Evolutionary conservation across 257 asterid genomes (phyloP), one percentile per base, ranked within the genome.

Genomic region (Nemophila menziesii): DNA sequence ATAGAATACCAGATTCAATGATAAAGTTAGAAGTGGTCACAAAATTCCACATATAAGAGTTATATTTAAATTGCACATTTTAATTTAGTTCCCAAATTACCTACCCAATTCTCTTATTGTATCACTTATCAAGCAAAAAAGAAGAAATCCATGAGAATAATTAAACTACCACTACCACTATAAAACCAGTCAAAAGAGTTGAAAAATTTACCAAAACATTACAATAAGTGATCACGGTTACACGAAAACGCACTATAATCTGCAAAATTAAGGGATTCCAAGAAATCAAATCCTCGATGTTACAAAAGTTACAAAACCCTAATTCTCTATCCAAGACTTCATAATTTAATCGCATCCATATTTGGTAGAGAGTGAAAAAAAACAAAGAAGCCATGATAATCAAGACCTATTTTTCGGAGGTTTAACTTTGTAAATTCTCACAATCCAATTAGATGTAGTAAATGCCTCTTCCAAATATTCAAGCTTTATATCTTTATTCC

Each of bases 381-480:
- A 38, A 27, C 4, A 33, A 3, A 51, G 13, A 43, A 0, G 46
- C 22, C 18, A 15, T 33, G 20, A 11, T 22, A 20, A 54, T 74
- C 81, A 77, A 93, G 92, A 80, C 62, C 98, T 70, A 65, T 90
- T 90, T 33, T 81, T 81, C 27, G 94, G 98, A 26, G 93, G 93
- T 48, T 84, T 90, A 10, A 90, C 94, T 75, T 78, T 90, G 80
- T 84, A 85, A 60, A 90, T 90, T 50, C 98, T 77, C 33, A 90
- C 83, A 43, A 90, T 90, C 98, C 98, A 90, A 61, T 90, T 90
- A 8, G 94, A 85, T 5, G 98, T 90, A 0, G 98, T 90, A 65
- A 78, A 81, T 18, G 96, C 96, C 70, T 90, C 98, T 77, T 85
- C 98, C 62, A 90, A 66, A 61, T 90, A 61, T 48, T 90, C 80